A percentile compares a stretch with the other conserved stretches of the same genome.
These are phyloP conservation scores for Leishmania braziliensis DNA, from an alignment of 208 protist species.

Conservation along the genomic window DNA sequence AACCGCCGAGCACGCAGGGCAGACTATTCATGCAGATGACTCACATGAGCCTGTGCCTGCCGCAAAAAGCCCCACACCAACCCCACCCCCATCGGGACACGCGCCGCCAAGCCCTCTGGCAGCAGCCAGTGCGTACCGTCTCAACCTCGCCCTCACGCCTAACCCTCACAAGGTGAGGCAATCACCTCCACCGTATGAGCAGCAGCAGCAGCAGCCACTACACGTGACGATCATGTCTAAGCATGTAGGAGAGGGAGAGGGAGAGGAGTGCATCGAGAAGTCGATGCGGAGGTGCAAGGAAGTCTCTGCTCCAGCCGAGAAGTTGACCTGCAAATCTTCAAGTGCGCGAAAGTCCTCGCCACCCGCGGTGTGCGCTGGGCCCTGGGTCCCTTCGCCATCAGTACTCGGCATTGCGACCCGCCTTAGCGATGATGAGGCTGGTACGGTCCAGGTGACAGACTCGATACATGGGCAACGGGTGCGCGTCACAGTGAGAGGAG, in stretches of 20 bases:
- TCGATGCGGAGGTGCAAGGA: background rate
- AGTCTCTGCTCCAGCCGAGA: no score
- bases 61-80: background rate
- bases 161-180: background rate
- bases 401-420: background rate
- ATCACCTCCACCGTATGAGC: background rate
- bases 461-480: background rate
- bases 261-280: background rate
- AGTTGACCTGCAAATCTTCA: background rate
- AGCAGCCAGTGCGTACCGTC: slow-evolving; percentile 12
- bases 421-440: background rate
- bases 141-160: slow-evolving; percentile 15
- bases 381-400: background rate
- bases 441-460: no score
- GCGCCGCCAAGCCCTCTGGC: background rate
- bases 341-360: background rate
- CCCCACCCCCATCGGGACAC: background rate
- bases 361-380: background rate
- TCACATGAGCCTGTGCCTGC: background rate
- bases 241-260: background rate
- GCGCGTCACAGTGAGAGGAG: background rate
- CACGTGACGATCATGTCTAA: background rate
- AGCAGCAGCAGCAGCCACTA: background rate
- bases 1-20: background rate
- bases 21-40: background rate